Evolutionary conservation across 2,329 filamentous ascomycete species (phyloP).

Genomic region (Exophiala mesophila): DNA sequence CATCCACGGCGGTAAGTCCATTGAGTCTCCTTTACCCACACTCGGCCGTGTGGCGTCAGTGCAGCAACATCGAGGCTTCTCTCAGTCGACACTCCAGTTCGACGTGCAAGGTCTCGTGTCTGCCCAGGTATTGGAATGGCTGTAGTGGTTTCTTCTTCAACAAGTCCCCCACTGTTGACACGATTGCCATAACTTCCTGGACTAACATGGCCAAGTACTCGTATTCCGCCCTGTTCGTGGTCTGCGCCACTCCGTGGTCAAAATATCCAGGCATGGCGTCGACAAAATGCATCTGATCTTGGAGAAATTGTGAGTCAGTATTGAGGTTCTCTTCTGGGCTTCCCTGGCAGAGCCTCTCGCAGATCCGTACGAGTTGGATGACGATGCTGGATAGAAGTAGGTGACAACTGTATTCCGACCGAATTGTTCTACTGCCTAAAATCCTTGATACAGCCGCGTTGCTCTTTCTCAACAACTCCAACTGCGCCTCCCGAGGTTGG

Average conservation of each 20-base stretch:
- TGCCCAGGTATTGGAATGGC: slow-evolving; percentile 23
- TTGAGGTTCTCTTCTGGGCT: slow-evolving; percentile 5
- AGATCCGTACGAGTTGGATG: slow-evolving; percentile 18
- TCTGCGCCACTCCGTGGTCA: slow-evolving; percentile 6
- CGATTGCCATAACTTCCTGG: slow-evolving; percentile 17
- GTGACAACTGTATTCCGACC: slow-evolving; percentile 24
- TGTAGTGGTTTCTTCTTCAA: slow-evolving; percentile 24
- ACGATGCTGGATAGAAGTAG: slow-evolving; percentile 25
- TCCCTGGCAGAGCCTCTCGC: slow-evolving; percentile 19
- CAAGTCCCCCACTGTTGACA: slow-evolving; percentile 18
- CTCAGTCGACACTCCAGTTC: slow-evolving; percentile 23
- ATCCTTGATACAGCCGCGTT: slow-evolving; percentile 23
- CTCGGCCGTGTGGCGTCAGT: too few species aligned
- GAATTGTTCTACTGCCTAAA: slow-evolving; percentile 18
- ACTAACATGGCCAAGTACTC: slow-evolving; percentile 6
- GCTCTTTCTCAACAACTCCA: slow-evolving; percentile 22
- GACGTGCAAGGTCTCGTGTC: slow-evolving; percentile 23
- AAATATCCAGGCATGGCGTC: slow-evolving; percentile 14
- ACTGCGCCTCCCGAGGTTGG: slow-evolving; percentile 14
- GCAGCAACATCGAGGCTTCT: slow-evolving; percentile 12
- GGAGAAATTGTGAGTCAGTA: slow-evolving; percentile 16
- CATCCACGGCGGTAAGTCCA: too few species aligned
- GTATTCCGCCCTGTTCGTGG: slow-evolving; percentile 1
- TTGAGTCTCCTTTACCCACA: too few species aligned
- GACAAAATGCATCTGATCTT: slow-evolving; percentile 19